Conservation (phyloP, 2,329 filamentous ascomycete genomes). For the Colletotrichum tropicale region DNA sequence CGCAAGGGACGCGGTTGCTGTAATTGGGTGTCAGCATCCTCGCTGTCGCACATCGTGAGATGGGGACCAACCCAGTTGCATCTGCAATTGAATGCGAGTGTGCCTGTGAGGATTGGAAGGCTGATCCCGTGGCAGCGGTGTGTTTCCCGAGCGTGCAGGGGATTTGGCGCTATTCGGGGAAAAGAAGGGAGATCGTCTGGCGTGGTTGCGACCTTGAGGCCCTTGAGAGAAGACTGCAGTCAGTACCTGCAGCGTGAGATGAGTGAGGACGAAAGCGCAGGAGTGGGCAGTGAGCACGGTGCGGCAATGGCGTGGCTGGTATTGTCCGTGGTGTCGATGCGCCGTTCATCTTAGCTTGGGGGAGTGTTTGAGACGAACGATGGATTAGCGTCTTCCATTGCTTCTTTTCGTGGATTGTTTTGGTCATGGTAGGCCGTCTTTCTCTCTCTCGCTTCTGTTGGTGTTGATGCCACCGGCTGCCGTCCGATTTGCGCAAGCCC, state of each 20-base stretch:
- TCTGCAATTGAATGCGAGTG: not conserved
- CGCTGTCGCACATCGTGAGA: not conserved
- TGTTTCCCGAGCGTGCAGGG: not conserved
- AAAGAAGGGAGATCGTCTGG: not conserved
- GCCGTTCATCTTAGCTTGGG: not conserved
- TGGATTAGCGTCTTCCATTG: slow-evolving; percentile 10
- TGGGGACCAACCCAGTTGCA: not conserved
- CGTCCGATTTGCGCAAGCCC: not conserved
- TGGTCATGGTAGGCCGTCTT: not conserved
- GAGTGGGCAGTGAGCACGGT: not conserved
- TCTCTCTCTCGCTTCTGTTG: not conserved
- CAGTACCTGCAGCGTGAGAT: not conserved
- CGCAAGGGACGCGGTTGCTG: slow-evolving; percentile 6
- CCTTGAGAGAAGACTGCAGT: not conserved
- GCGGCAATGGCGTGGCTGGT: slow-evolving; percentile 11
- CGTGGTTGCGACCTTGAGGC: not conserved
- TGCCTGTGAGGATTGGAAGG: not conserved
- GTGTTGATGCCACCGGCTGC: not conserved
- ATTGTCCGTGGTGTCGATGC: not conserved
- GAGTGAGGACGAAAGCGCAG: not conserved
- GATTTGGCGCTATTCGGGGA: not conserved
- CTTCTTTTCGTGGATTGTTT: slow-evolving; percentile 6
- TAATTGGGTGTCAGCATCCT: slow-evolving; percentile 4
- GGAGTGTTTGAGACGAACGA: not conserved
- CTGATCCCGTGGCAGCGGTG: not conserved